Evolutionary conservation across 2,329 filamentous ascomycete species (phyloP).

Genomic region (Aspergillus fumigatus): DNA sequence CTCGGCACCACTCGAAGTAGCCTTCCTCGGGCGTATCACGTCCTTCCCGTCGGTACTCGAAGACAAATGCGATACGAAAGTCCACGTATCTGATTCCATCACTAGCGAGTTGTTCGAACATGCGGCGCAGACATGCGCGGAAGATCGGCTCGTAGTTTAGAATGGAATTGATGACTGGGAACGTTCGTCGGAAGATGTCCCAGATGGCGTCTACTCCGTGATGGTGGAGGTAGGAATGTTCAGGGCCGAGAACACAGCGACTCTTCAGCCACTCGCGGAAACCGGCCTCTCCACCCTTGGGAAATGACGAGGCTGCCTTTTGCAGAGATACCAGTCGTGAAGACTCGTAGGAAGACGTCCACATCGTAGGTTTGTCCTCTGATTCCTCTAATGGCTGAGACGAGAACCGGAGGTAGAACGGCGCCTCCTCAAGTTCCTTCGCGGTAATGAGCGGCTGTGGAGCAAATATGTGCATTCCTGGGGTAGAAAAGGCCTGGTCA

Average conservation of each 20-base stretch:
- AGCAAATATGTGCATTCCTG: constrained; percentile 68
- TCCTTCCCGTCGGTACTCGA: constrained; percentile 63
- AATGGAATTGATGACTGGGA: constrained; percentile 67
- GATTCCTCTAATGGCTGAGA: constrained; percentile 43
- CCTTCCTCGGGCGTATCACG: constrained; percentile 62
- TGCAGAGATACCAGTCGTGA: constrained; percentile 56
- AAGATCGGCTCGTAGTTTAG: constrained; percentile 90
- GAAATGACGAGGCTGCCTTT: constrained; percentile 68
- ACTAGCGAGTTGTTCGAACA: constrained; percentile 67
- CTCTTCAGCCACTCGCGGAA: constrained; percentile 75
- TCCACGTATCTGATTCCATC: constrained; percentile 87
- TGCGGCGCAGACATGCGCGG: constrained; percentile 65
- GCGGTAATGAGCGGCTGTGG: constrained; percentile 53
- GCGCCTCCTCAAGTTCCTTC: constrained; percentile 50
- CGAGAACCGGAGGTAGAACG: constrained; percentile 60
- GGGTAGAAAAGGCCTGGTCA: constrained; percentile 62
- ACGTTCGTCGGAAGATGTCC: constrained; percentile 73
- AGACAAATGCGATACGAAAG: constrained; percentile 69
- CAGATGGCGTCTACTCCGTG: constrained; percentile 81
- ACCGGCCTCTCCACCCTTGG: constrained; percentile 62
- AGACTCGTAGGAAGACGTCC: constrained; percentile 60
- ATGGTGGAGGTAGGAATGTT: constrained; percentile 73
- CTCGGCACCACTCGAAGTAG: constrained; percentile 65
- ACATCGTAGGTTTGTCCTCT: constrained; percentile 52
- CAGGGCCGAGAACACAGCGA: constrained; percentile 65